phyloP scores from a whole-genome alignment of 352 stramenopile species.

The Pythium monospermum region DNA sequence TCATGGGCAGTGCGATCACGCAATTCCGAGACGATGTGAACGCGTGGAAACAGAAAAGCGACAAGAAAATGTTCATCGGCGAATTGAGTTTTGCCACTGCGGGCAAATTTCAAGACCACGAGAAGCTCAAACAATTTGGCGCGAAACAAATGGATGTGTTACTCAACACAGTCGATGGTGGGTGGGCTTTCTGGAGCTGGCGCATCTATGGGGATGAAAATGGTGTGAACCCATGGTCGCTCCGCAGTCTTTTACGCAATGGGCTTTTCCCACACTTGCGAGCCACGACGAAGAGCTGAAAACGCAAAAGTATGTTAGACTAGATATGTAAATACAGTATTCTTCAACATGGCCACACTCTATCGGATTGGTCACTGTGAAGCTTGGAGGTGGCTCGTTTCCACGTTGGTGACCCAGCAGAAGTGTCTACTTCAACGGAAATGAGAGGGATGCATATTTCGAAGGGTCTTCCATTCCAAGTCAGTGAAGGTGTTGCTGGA shows the following conservation, averaged over 20 bases:
- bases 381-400: too few species aligned
- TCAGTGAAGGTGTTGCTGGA: too few species aligned
- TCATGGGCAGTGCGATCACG: conserved; percentile 43
- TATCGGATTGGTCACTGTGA: too few species aligned
- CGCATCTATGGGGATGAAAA: conserved; percentile 60
- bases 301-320: too few species aligned
- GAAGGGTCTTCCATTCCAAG: too few species aligned
- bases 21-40: conserved; percentile 35
- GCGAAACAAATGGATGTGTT: conserved; percentile 43
- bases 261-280: conserved; percentile 9
- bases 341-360: too few species aligned
- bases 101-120: conserved; percentile 46
- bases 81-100: conserved; percentile 61
- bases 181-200: conserved; percentile 78
- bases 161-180: conserved; percentile 40
- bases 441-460: too few species aligned
- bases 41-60: conserved; percentile 33
- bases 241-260: conserved; percentile 51
- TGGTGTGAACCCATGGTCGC: conserved; percentile 56
- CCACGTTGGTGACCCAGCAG: too few species aligned
- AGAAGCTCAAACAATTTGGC: conserved; percentile 45
- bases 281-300: too few species aligned
- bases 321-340: too few species aligned
- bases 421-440: too few species aligned
- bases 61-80: conserved; percentile 48